phyloP scores from a whole-genome alignment of 805 yeast species.

The Barnettozyma pratensis region DNA sequence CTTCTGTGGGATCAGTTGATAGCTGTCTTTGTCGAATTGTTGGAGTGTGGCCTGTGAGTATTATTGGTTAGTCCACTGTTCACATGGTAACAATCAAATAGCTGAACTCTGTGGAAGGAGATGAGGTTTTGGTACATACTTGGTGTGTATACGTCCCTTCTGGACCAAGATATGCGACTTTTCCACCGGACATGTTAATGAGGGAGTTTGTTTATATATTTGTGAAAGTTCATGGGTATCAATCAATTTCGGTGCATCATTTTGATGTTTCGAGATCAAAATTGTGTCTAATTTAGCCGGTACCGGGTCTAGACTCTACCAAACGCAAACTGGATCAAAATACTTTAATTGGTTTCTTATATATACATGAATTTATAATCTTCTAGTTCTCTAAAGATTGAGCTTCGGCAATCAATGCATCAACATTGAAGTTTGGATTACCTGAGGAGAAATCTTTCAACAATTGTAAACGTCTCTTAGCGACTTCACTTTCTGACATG shows the following conservation, averaged over 20 bases:
- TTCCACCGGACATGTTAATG: slow-evolving; percentile 15
- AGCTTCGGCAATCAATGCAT: slow-evolving; percentile 63
- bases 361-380: background rate
- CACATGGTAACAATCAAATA: background rate
- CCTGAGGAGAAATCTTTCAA: slow-evolving; percentile 70
- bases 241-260: background rate
- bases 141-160: slow-evolving; percentile 91
- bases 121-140: slow-evolving; percentile 27
- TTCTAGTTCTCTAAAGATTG: slow-evolving; percentile 53
- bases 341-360: background rate
- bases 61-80: background rate
- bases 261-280: background rate
- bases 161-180: slow-evolving; percentile 82
- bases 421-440: slow-evolving; percentile 56
- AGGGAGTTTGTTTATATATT: background rate
- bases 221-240: too few species aligned
- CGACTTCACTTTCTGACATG: slow-evolving; percentile 36
- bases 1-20: slow-evolving; percentile 17
- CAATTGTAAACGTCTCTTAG: slow-evolving; percentile 47
- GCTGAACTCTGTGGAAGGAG: background rate
- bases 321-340: too few species aligned
- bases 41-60: slow-evolving; percentile 47
- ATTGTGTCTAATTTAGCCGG: too few species aligned
- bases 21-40: slow-evolving; percentile 35
- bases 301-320: too few species aligned